Evolutionary conservation across 2,329 filamentous ascomycete species (phyloP), one percentile per base, ranked within the genome.

Genomic region (Microcyclospora tardicrescens): DNA sequence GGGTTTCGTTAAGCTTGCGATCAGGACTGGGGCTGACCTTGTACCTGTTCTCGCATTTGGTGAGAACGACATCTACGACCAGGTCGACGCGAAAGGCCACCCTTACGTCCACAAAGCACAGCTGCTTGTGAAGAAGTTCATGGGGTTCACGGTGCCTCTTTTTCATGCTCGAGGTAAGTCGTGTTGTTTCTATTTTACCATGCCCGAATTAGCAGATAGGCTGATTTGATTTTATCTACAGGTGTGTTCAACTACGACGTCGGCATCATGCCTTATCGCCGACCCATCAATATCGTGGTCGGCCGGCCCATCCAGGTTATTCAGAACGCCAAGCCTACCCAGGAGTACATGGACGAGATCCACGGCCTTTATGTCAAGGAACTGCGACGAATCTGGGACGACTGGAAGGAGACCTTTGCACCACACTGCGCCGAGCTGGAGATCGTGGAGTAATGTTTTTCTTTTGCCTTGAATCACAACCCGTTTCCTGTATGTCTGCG

Each of bases 241-340:
- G 89, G 89, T 10, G 79, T 96, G 31, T 94, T 96, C 65, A 98
- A 98, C 61, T 96, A 98, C 57, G 91, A 98, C 59, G 84, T 95
- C 11, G 91, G 91, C 3, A 66, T 96, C 52, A 86, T 96, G 84
- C 91, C 91, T 0, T 96, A 95, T 60, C 77, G 91, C 10, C 71
- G 79, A 36, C 80, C 85, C 10, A 67, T 98, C 42, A 91, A 96
- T 56, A 76, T 95, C 35, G 87, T 98, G 10, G 83, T 94, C 11
- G 89, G 89, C 3, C 71, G 74, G 37, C 86, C 89, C 0, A 85
- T 95, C 44, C 67, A 69, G 45, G 80, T 94, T 5, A 64, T 73
- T 36, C 70, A 72, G 53, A 61, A 71, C 36, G 65, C 73, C 28
- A 75, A 77, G 43, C 82, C 89, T 1, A 72, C 79, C 16, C 74